Conservation (phyloP, 2,329 filamentous ascomycete genomes). For the Paraphaeosphaeria minitans region DNA sequence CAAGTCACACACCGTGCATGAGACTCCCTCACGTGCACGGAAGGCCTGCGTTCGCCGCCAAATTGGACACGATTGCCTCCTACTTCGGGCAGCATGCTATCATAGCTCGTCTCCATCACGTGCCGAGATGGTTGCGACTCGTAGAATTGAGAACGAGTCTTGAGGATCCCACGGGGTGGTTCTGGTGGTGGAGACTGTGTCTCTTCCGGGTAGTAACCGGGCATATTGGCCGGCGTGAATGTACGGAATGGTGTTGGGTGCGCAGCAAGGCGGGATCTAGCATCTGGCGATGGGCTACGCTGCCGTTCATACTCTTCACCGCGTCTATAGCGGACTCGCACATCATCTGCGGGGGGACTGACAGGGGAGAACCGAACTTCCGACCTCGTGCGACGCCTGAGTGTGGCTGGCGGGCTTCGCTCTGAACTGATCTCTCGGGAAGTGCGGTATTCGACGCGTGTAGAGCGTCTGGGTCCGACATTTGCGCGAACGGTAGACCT, state of each 20-base stretch:
- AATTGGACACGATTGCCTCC: slow-evolving; percentile 40
- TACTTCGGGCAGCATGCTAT: slow-evolving; percentile 38
- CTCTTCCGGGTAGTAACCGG: slow-evolving; percentile 25
- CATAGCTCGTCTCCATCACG: slow-evolving; percentile 27
- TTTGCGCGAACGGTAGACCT: slow-evolving; percentile 26
- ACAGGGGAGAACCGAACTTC: slow-evolving; percentile 24
- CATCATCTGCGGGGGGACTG: slow-evolving; percentile 24
- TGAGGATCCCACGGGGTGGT: slow-evolving; percentile 32
- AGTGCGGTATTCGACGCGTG: slow-evolving; percentile 11
- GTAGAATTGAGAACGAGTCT: slow-evolving; percentile 21
- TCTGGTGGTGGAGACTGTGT: slow-evolving; percentile 18
- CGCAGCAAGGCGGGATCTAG: slow-evolving; percentile 29
- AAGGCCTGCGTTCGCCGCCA: slow-evolving; percentile 15
- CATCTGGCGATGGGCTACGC: slow-evolving; percentile 26
- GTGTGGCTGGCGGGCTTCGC: slow-evolving; percentile 13
- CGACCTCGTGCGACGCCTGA: slow-evolving; percentile 15
- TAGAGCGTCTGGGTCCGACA: slow-evolving; percentile 22
- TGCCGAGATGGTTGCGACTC: slow-evolving; percentile 25
- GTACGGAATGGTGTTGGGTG: slow-evolving; percentile 32
- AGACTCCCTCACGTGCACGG: slow-evolving; percentile 7
- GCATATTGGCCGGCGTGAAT: slow-evolving; percentile 17
- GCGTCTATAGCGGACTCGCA: slow-evolving; percentile 16
- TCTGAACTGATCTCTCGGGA: slow-evolving; percentile 24
- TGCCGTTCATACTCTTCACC: slow-evolving; percentile 26
- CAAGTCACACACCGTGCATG: background rate